Evolutionary conservation across 768 basidiomycete species (phyloP), one percentile per base, ranked within the genome.

Genomic region (Epithele typhae): DNA sequence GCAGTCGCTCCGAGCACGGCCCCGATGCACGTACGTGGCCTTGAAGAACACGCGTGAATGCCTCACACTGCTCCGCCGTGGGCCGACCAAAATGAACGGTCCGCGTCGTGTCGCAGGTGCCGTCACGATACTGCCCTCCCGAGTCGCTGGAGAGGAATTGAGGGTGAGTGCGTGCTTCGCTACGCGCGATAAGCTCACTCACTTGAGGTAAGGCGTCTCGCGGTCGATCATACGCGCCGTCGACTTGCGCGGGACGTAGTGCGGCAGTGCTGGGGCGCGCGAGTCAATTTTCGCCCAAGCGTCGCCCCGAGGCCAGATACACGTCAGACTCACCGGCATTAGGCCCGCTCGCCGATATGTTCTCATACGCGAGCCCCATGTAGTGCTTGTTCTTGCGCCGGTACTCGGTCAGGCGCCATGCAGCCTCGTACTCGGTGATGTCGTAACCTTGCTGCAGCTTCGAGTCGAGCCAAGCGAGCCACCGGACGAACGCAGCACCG

Each of bases 1-100:
- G 22, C 46, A 48, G 27, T 14, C 27, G 27, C 27, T 30, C 27
- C 8, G 14, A 30, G 8, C 27, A 30, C 8, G n/a, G n/a, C n/a
- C n/a, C n/a, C n/a, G n/a, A n/a, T 15, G 56, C 48, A 76, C 88
- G 59, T 72, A 92, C 90, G 69, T 99, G 96, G 7, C 94, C 95
- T 68, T 99, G 96, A 47, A 99, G 64, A 35, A 98, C 96, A 37
- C 92, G 76, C 24, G 96, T 99, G 66, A 83, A 99, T 1, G 95
- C 92, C 54, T 93, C 87, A 61, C 81, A 84, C 62, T 91, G 84
- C 52, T 91, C 86, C n/a, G 73, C 50, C n/a, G 84, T 81, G 6
- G 89, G 88, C n/a, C 82, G 77, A 34, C 92, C 92, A 59, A 94
- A 90, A 68, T 92, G 88, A 23, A 91, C 67, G 1, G 88, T 90